A percentile compares a stretch with the other conserved stretches of the same genome.
phyloP scores from a whole-genome alignment of 2,329 filamentous ascomycete genomes.

The Onygenales sp. region DNA sequence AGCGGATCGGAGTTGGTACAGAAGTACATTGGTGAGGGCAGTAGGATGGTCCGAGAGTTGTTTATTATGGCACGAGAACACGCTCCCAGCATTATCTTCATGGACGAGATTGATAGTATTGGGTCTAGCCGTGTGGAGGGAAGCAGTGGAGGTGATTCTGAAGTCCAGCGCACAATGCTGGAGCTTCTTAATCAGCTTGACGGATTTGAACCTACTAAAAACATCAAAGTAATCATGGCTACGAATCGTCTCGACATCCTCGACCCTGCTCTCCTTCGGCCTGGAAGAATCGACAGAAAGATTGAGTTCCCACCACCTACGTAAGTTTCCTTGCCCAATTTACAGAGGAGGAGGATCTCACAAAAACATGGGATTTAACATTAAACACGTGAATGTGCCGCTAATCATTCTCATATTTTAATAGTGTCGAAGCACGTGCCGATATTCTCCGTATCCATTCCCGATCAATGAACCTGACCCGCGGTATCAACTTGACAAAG shows the following conservation, averaged over 20 bases:
- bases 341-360: neutral
- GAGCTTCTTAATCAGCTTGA: constrained; percentile 97
- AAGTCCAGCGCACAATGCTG: constrained; percentile 97
- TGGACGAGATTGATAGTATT: constrained; percentile 99
- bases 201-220: constrained; percentile 97
- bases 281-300: constrained; percentile 96
- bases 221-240: constrained; percentile 99
- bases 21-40: constrained; percentile 98
- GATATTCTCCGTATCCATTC: constrained; percentile 98
- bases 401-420: constrained; percentile 9
- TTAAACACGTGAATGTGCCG: too few species aligned
- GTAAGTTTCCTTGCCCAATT: constrained; percentile 22
- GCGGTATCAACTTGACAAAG: constrained; percentile 95
- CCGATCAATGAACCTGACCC: constrained; percentile 95
- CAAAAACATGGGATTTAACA: too few species aligned
- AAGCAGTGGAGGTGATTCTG: constrained; percentile 88
- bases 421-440: constrained; percentile 76
- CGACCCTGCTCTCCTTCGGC: constrained; percentile 85
- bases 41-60: constrained; percentile 94
- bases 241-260: constrained; percentile 97
- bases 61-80: constrained; percentile 99
- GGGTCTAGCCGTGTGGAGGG: constrained; percentile 95
- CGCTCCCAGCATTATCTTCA: constrained; percentile 98
- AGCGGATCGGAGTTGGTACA: constrained; percentile 94
- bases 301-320: constrained; percentile 98